Percentiles rank a stretch among this genome's conserved stretches.
Evolutionary conservation across 2,329 filamentous ascomycete species (phyloP).

Genomic region (Xenosphaeropsis pyriputrescens): DNA sequence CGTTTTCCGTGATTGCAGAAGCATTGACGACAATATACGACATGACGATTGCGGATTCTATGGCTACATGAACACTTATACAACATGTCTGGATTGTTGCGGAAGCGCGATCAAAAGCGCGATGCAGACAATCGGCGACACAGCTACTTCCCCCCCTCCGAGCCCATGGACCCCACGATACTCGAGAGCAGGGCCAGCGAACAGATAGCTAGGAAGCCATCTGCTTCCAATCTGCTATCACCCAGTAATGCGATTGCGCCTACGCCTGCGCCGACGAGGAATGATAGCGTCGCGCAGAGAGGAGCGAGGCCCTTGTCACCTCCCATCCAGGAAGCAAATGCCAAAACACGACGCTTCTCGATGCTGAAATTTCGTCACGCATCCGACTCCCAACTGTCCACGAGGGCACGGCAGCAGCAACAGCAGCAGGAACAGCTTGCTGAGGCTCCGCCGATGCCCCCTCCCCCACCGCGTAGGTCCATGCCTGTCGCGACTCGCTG

Average conservation of each 20-base stretch:
- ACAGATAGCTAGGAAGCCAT: constrained; percentile 16
- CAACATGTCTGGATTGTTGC: constrained; percentile 9
- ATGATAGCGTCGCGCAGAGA: not conserved
- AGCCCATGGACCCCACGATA: not conserved
- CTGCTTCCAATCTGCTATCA: constrained; percentile 13
- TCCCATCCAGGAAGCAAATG: constrained; percentile 36
- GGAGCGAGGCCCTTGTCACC: constrained; percentile 18
- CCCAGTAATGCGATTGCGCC: constrained; percentile 4
- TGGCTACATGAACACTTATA: too few relatives aligned
- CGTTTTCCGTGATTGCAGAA: too few relatives aligned
- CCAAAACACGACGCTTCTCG: constrained; percentile 46
- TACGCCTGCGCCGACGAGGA: not conserved
- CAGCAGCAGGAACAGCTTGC: constrained; percentile 31
- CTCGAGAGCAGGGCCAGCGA: constrained; percentile 16
- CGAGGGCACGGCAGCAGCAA: constrained; percentile 59
- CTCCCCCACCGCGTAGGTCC: constrained; percentile 18
- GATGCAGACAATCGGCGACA: constrained; percentile 16
- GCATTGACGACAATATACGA: too few relatives aligned
- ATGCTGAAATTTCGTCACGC: constrained; percentile 81
- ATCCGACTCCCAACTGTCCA: constrained; percentile 78
- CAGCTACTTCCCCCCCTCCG: constrained; percentile 4
- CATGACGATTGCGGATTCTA: too few relatives aligned
- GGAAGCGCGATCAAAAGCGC: constrained; percentile 13
- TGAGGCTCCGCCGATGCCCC: constrained; percentile 42
- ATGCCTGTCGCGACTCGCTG: constrained; percentile 1